Conservation (phyloP, 2,329 filamentous ascomycete species). For the Phoma sp. region DNA sequence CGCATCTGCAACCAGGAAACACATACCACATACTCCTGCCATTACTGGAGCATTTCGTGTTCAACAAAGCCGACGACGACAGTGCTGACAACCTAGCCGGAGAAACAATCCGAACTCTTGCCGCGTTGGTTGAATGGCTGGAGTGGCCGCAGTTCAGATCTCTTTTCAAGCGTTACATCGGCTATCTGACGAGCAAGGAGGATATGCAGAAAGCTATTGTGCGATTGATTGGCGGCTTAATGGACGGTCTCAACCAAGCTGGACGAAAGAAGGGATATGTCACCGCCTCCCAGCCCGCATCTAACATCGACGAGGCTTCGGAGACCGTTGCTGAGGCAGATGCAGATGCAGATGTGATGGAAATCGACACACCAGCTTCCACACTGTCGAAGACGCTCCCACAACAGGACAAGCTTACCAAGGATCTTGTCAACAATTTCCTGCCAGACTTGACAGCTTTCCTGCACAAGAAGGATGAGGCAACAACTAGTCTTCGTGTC, state of each 20-base stretch:
- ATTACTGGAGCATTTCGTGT: conserved; percentile 91
- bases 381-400: conserved; percentile 72
- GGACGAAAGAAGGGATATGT: conserved; percentile 48
- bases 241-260: conserved; percentile 74
- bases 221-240: conserved; percentile 79
- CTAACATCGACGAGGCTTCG: conserved; percentile 32
- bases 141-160: conserved; percentile 92
- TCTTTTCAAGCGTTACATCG: conserved; percentile 81
- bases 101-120: conserved; percentile 83
- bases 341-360: conserved; percentile 35
- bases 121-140: conserved; percentile 74
- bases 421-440: conserved; percentile 77
- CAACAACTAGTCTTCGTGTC: conserved; percentile 89
- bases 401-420: conserved; percentile 68
- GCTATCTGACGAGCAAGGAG: conserved; percentile 80
- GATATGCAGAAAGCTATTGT: conserved; percentile 87
- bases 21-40: conserved; percentile 88
- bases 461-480: conserved; percentile 92
- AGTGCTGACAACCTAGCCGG: conserved; percentile 81
- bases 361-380: conserved; percentile 31
- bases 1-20: conserved; percentile 76
- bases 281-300: conserved; percentile 13
- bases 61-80: conserved; percentile 81
- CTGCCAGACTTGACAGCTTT: conserved; percentile 82
- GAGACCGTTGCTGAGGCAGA: conserved; percentile 51